Base-by-base conservation (phyloP, 2,329 filamentous ascomycete genomes). In the Microsporum audouinii region DNA sequence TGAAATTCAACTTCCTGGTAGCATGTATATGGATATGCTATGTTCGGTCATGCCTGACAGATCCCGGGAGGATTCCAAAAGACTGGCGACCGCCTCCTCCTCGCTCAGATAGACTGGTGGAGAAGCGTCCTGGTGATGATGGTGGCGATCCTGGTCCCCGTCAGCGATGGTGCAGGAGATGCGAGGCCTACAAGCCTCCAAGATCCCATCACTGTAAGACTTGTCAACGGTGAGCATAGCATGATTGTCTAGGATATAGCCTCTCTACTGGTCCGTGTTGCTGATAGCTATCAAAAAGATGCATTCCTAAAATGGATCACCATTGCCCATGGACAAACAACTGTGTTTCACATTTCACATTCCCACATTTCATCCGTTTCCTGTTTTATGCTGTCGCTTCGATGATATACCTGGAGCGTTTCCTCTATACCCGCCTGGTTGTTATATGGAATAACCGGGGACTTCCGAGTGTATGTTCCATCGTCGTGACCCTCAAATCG, bases 281-380 rank as follows among this genome's bases (percentile, higher is more conserved):
- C 17, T 23, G 17, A 23, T 23, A 23, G 1, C 17, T 51, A 5
- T 31, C 2, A 5, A 14, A 27, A 36, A 83, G 81, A 72, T 84
- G 83, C 66, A 80, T 85, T 57, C 82, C 82, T 0, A 85, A 84
- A 70, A 85, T 85, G 83, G 83, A 85, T 69, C 83, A 85, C 68
- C 84, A 87, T 69, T 87, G 84, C 68, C 82, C 84, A 5, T 87
- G 84, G 84, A 86, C 83, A 29, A 76, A 74, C 38, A 86, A 86
- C 67, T 87, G 84, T 67, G 83, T 87, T 59, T 86, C 84, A 47
- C 80, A 86, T 71, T 81, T 80, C 65, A 86, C 83, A 0, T 81
- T 85, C 63, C 84, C 84, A 1, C 84, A 86, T 68, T 87, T 86
- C 69, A 71, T 85, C 14, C 83, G 84, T 27, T 86, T 86, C 68